A percentile compares a stretch with the other conserved stretches of the same genome.
Conservation (phyloP, 75 land plant genomes). For the Gnetum montanum region DNA sequence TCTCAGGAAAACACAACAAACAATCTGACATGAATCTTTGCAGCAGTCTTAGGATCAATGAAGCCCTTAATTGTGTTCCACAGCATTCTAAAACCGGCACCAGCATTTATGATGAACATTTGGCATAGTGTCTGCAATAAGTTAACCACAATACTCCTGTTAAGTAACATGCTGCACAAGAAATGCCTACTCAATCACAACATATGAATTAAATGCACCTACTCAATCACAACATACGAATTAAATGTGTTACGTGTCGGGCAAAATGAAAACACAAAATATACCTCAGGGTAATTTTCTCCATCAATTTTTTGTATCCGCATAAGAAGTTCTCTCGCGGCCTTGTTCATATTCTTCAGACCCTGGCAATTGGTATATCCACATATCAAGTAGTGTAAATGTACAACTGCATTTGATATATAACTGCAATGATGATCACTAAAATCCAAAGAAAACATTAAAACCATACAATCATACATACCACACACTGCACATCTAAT, state of each 20-base stretch:
- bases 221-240: background rate
- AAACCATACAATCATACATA: conserved; percentile 15
- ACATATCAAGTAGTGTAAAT: background rate
- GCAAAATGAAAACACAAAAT: conserved; percentile 9
- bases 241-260: background rate
- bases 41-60: conserved; percentile 77
- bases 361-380: conserved; percentile 37
- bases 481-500: conserved; percentile 71
- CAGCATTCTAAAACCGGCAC: conserved; percentile 75
- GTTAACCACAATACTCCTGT: background rate
- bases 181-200: background rate
- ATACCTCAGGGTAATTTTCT: conserved; percentile 80
- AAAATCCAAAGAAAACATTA: background rate
- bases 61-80: conserved; percentile 81
- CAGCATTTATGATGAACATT: conserved; percentile 94
- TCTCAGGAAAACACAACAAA: no score
- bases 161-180: background rate
- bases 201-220: background rate
- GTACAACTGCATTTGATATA: background rate
- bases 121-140: conserved; percentile 60
- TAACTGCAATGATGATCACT: no score
- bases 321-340: conserved; percentile 55
- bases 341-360: conserved; percentile 45
- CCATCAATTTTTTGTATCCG: conserved; percentile 67
- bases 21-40: conserved; percentile 84